Percentiles rank a stretch among this genome's conserved stretches.
Conservation (phyloP, 2,329 filamentous ascomycete genomes). For the Parastagonospora avenae region DNA sequence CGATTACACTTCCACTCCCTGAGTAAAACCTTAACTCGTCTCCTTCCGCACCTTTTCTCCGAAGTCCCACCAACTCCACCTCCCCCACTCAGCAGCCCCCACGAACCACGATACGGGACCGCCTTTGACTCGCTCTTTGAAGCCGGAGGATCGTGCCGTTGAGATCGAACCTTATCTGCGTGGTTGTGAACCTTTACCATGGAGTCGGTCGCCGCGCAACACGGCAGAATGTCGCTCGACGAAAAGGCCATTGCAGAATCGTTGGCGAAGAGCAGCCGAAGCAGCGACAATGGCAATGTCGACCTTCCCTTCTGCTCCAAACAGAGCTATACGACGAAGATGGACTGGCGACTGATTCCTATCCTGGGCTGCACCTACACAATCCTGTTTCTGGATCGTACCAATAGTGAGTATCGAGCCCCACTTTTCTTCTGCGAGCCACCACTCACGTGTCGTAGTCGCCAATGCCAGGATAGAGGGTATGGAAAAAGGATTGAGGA, state of each 20-base stretch:
- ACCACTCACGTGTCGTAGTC: constrained; percentile 50
- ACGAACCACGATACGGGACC: not conserved
- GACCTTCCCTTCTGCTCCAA: constrained; percentile 2
- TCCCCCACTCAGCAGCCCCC: not conserved
- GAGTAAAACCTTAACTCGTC: too few species aligned
- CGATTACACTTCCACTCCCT: too few species aligned
- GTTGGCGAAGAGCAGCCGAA: constrained; percentile 14
- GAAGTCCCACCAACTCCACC: not conserved
- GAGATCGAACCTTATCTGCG: not conserved
- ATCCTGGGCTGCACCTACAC: constrained; percentile 73
- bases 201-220: not conserved
- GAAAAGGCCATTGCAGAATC: constrained; percentile 23
- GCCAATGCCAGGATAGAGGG: constrained; percentile 69
- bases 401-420: constrained; percentile 57
- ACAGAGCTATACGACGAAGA: constrained; percentile 60
- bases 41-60: too few species aligned
- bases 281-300: constrained; percentile 14
- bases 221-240: constrained; percentile 8
- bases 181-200: not conserved
- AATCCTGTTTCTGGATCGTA: constrained; percentile 69
- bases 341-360: constrained; percentile 65
- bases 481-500: constrained; percentile 62
- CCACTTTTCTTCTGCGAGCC: not conserved
- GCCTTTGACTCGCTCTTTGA: not conserved
- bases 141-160: constrained; percentile 4